Base-by-base conservation (phyloP, 2,329 filamentous ascomycete genomes). In the Verruconis gallopava region DNA sequence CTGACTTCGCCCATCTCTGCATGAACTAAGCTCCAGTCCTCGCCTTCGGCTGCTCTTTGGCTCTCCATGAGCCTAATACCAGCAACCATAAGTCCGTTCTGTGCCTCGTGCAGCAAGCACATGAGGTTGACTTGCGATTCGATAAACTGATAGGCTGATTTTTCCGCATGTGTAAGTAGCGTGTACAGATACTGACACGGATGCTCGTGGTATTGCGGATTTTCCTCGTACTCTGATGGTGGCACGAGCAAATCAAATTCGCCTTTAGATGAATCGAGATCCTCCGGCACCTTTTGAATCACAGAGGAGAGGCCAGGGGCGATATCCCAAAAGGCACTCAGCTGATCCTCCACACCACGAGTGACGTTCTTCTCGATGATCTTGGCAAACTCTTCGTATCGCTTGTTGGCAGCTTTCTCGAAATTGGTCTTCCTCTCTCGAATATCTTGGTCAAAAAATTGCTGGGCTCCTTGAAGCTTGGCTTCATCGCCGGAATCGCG, bases 301-400 rank as follows among this genome's bases (percentile, higher is more conserved):
- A 96, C 68, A 13, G 78, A 72, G 19, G 81, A 71, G 0, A 98
- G 71, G 3, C 79, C 77, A 2, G 91, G 91, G 1, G 88, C 89
- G 53, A 96, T 93, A 55, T 98, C 91, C 91, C 91, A 98, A 59
- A 96, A 98, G 0, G 89, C 88, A 6, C 81, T 88, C 2, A 95
- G 72, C 61, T 96, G 91, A 43, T 85, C 75, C 57, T 95, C 86
- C 9, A 96, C 85, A 13, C 89, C 91, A 6, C 84, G 78, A 15
- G 79, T 77, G 17, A 94, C 88, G 43, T 91, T 91, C 51, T 79
- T 72, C 56, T 94, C 85, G 21, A 95, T 76, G 4, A 91, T 75
- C 37, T 73, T 71, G 50, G 84, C 72, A 55, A 96, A 88, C 17
- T 81, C 78, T 50, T 84, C 75, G 15, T 80, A 78, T 11, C 91